These are phyloP conservation scores for Pecoramyces ruminantium DNA, from an alignment of 192 early-diverging fungal species.

Conservation along the genomic window DNA sequence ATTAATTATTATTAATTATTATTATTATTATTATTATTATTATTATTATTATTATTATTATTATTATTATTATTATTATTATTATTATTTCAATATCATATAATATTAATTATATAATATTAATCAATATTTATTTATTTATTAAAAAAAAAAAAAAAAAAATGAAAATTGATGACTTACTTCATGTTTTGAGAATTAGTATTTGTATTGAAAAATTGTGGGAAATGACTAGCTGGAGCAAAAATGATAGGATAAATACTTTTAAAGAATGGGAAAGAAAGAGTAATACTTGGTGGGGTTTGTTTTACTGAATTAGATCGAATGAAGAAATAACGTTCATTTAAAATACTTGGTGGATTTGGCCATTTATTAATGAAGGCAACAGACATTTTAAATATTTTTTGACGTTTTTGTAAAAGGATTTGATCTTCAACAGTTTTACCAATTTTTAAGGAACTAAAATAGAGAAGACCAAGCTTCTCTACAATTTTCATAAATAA, in stretches of 20 bases:
- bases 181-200: neutral
- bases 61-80: no score
- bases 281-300: neutral
- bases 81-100: neutral
- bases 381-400: neutral
- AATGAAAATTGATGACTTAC: neutral
- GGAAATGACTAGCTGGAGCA: neutral
- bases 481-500: constrained; percentile 59
- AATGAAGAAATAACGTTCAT: constrained; percentile 64
- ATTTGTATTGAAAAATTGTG: neutral
- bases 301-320: constrained; percentile 2
- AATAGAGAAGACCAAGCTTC: constrained; percentile 77
- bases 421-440: neutral
- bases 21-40: no score
- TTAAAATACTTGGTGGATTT: constrained; percentile 60
- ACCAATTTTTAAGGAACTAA: constrained; percentile 14
- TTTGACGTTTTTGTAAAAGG: neutral
- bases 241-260: neutral
- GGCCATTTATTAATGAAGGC: constrained; percentile 23
- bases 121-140: neutral
- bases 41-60: no score
- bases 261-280: neutral
- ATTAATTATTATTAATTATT: no score
- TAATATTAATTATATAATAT: neutral
- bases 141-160: neutral